These are phyloP conservation scores for Blastobotrys petasosporus DNA, from an alignment of 1,139 yeast species.

Conservation along the genomic window DNA sequence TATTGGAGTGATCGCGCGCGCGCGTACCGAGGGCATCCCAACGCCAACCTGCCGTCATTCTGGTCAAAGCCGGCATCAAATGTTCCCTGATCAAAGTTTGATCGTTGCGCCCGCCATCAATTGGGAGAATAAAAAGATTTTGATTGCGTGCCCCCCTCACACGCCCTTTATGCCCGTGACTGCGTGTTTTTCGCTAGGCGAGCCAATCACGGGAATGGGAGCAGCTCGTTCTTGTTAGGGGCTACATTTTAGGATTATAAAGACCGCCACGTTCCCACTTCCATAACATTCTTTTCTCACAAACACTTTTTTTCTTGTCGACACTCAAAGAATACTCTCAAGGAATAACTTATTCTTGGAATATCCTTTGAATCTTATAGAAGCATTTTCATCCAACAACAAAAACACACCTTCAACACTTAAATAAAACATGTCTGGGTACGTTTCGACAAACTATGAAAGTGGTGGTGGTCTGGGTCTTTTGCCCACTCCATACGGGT, in stretches of 20 bases:
- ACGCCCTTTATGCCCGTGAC: no score
- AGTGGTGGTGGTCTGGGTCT: not conserved
- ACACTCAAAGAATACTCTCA: not conserved
- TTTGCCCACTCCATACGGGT: not conserved
- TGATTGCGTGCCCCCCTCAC: not conserved
- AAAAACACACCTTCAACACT: conserved; percentile 7
- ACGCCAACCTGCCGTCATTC: no score
- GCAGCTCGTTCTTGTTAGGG: no score
- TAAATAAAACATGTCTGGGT: conserved; percentile 70
- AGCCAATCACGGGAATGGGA: not conserved
- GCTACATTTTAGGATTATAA: conserved; percentile 10
- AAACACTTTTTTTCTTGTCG: conserved; percentile 6
- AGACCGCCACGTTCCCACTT: conserved; percentile 9
- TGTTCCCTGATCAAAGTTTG: no score
- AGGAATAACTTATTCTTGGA: not conserved
- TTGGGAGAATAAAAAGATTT: no score
- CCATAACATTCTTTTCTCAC: conserved; percentile 5
- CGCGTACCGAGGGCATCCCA: no score
- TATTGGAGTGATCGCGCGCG: no score
- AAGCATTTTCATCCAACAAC: conserved; percentile 5
- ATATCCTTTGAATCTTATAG: conserved; percentile 1
- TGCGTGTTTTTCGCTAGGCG: not conserved
- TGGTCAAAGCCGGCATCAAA: no score
- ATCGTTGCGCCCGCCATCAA: no score
- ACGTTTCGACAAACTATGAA: not conserved